Percentiles rank a stretch among this genome's conserved stretches.
phyloP scores from a whole-genome alignment of 129 eudicot genomes.

The Chrysanthemum lavandulifolium region DNA sequence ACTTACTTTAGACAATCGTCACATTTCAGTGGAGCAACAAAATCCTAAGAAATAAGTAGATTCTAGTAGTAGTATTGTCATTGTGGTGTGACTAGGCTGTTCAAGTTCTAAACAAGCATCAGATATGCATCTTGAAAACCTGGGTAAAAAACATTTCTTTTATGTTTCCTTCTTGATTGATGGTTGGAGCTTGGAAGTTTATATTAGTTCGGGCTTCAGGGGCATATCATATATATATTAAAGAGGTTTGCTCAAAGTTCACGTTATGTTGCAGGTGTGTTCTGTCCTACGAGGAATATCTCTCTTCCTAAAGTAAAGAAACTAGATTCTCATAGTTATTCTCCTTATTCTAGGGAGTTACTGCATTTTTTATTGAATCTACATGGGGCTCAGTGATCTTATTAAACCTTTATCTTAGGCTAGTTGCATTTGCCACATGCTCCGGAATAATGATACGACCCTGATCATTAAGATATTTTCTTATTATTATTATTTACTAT shows the following conservation, averaged over 20 bases:
- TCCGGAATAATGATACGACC: background rate
- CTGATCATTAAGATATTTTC: constrained; percentile 39
- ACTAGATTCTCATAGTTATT: background rate
- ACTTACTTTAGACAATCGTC: no score
- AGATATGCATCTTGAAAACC: no score
- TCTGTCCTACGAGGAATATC: background rate
- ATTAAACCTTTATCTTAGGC: constrained; percentile 8
- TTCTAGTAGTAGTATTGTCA: no score
- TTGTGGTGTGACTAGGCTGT: no score
- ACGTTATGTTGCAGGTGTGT: background rate
- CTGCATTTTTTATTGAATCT: background rate
- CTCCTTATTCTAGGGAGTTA: background rate
- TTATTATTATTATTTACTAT: no score
- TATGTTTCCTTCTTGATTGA: background rate
- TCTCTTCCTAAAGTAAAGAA: background rate
- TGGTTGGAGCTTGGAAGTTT: no score
- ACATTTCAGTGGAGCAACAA: no score
- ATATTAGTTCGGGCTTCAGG: no score
- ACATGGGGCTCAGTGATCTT: background rate
- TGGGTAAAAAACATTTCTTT: background rate
- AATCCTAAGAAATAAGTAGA: no score
- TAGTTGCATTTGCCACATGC: background rate
- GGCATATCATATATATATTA: no score
- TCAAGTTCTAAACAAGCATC: no score
- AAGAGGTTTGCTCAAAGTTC: background rate